Conservation (phyloP, 116 monocot species). For the Papilionanthe hybrid region DNA sequence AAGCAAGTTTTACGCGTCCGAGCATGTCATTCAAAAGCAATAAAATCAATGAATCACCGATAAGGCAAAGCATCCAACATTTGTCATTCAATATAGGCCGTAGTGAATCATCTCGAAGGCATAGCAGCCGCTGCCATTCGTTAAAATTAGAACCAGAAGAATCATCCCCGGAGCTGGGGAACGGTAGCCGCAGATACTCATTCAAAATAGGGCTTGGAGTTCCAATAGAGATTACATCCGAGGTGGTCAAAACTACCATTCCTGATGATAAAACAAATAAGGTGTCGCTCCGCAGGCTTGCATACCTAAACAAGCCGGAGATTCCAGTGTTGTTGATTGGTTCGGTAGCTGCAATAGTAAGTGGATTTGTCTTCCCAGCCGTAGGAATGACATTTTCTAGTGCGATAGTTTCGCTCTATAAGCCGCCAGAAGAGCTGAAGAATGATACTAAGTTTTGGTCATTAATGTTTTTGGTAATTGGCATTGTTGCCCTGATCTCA, state of each 20-base stretch:
- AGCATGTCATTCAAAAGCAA: neutral
- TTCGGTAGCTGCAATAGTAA: conserved; percentile 14
- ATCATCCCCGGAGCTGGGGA: neutral
- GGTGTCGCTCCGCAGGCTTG: conserved; percentile 30
- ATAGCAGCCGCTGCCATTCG: neutral
- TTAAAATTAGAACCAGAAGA: conserved; percentile 3
- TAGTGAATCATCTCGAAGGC: neutral
- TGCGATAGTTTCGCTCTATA: conserved; percentile 27
- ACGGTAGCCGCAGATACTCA: neutral
- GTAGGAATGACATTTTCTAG: conserved; percentile 26
- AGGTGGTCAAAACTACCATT: neutral
- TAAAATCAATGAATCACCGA: conserved; percentile 5
- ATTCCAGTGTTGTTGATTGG: conserved; percentile 39
- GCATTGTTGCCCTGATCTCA: conserved; percentile 6
- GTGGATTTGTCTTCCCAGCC: conserved; percentile 28
- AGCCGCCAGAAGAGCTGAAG: conserved; percentile 28
- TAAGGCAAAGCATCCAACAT: conserved; percentile 5
- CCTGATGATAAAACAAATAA: neutral
- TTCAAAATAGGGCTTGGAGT: neutral
- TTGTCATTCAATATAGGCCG: neutral
- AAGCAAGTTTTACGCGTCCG: neutral
- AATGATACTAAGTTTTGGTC: conserved; percentile 46
- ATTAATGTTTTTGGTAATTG: conserved; percentile 21
- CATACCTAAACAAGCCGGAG: conserved; percentile 51
- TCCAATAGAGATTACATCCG: conserved; percentile 2